Evolutionary conservation across 2,329 filamentous ascomycete species (phyloP).

Genomic region (Penicillium sp.): DNA sequence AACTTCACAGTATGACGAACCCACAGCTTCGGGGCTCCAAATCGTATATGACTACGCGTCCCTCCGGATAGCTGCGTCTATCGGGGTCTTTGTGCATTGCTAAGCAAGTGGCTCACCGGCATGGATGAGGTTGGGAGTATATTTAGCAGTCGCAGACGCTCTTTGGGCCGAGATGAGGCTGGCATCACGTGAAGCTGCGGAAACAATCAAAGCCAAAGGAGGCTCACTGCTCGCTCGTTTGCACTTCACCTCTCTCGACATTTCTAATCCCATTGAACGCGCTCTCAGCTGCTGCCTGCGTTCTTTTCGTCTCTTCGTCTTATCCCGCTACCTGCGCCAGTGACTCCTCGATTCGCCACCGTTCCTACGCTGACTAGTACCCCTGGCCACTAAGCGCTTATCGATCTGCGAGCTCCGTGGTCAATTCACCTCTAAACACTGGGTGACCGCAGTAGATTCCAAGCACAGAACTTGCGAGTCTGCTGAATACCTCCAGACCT

Average conservation of each 20-base stretch:
- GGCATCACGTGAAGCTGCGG: constrained; percentile 16
- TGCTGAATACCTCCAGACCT: background rate
- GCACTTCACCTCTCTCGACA: background rate
- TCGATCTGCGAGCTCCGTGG: background rate
- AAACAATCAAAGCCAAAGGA: background rate
- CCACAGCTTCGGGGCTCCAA: background rate
- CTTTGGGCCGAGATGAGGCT: constrained; percentile 13
- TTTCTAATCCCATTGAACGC: background rate
- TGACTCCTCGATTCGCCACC: background rate
- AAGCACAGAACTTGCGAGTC: background rate
- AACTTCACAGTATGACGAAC: background rate
- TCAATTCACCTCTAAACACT: background rate
- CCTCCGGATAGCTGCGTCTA: constrained; percentile 1
- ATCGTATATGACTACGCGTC: constrained; percentile 9
- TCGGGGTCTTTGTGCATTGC: constrained; percentile 10
- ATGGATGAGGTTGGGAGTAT: constrained; percentile 7
- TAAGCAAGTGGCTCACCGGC: background rate
- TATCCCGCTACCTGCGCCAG: background rate
- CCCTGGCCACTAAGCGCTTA: constrained; percentile 1
- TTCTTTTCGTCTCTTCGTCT: background rate
- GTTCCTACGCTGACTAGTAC: background rate
- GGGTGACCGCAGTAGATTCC: background rate
- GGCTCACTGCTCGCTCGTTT: background rate
- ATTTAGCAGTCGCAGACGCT: background rate
- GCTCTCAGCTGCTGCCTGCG: background rate